Evolutionary conservation across 1,284 basidiomycete genomes (phyloP), one percentile per base, ranked within the genome.

Genomic region (Microbotryomycetes sp.): DNA sequence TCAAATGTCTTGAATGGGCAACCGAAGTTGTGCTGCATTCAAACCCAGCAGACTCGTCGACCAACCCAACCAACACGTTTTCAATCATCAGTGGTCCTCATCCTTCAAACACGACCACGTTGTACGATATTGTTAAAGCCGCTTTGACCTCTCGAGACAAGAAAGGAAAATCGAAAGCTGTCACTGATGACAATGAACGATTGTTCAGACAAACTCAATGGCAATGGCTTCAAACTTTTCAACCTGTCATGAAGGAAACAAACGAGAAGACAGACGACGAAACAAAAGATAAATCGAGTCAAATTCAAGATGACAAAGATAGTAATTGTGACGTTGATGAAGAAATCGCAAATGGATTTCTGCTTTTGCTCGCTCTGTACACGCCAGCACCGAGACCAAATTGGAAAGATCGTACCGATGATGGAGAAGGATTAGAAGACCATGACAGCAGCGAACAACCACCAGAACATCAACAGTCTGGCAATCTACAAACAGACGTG

Each of bases 1-100:
- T n/a, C n/a, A 62, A 58, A 3, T 52, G 55, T 42, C 50, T 68
- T 29, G 64, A 68, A 5, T 68, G 66, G 66, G 62, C 56, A 2
- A 51, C 60, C 54, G 66, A 68, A 25, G 45, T 66, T 30, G 16
- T 55, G 2, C 62, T 68, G 30, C 66, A 62, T 1, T 53, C 66
- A 32, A 60, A 54, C 6, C 57, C 61, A 4, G 36, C 54, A 3
- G 6, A 47, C 22, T 51, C 54, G 19, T 48, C 46, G 16, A 48
- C 59, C 28, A 22, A 42, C 0, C 50, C 63, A 48, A 46, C 62
- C 0, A 47, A 22, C 9, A 55, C 32, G 49, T 1, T 42, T 28
- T 31, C 56, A 19, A 9, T 42, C 51, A 58, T 46, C 15, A 49
- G 58, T 4, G 49, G 45, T 15, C 64, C 66, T 0, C 50, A 59